Evolutionary conservation across 106 monocot species (phyloP), one percentile per base, ranked within the genome.

Genomic region (Xerophyta viscosa): DNA sequence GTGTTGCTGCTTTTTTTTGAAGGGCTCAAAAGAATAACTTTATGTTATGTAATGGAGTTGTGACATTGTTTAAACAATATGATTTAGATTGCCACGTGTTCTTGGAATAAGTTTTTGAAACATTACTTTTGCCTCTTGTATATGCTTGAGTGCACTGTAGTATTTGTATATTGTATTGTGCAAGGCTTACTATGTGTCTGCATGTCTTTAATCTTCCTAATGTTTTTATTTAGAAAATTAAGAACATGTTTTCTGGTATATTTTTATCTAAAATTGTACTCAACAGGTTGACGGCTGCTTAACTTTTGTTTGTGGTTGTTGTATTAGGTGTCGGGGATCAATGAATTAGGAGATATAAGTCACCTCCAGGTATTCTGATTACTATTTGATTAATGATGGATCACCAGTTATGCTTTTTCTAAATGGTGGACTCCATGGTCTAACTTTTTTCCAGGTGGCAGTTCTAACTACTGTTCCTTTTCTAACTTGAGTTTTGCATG

Each of bases 251-350:
- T 1, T 52, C 14, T 22, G n/a, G 15, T 19, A 46, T 48, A 13
- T 29, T 17, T 51, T 14, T 63, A 0, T 6, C 17, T 26, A 2
- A 36, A 25, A 13, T 15, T 9, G 20, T 11, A 24, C 39, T 46
- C 37, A 4, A 25, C 7, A 13, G 8, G 11, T 61, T 7, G 14
- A 3, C 11, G 10, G 11, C 24, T 20, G 6, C 3, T 24, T 13
- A 28, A 15, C 9, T 3, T 29, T 11, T 7, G 1, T 30, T 24
- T 48, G 29, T 48, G 5, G n/a, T 1, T n/a, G 45, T 17, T 8
- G 19, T 17, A 15, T 29, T 49, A 83, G 83, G 63, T 83, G 83
- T 24, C 73, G 57, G 26, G 57, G 57, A 24, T 57, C 57, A 41
- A 57, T 57, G 57, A 57, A 57, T n/a, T 57, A 57, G 42, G 42